These are phyloP conservation scores for Macadamia integrifolia DNA, from an alignment of 164 flowering plant species.

Conservation along the genomic window DNA sequence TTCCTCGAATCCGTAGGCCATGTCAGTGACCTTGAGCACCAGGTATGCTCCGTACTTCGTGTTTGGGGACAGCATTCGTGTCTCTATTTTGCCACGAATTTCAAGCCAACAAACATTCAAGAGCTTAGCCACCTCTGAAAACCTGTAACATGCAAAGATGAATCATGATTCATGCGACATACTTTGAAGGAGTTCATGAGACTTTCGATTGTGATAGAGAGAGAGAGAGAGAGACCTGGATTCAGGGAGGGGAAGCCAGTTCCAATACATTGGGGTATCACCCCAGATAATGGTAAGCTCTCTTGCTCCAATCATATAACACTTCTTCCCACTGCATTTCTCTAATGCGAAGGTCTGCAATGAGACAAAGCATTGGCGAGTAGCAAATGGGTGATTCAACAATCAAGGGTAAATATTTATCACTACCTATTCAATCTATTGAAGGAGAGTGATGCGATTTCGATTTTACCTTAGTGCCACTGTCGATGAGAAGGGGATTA, in stretches of 20 bases:
- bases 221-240: conserved; percentile 26
- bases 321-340: conserved; percentile 48
- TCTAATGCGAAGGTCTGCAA: conserved; percentile 47
- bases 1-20: too few relatives aligned
- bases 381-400: too few relatives aligned
- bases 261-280: conserved; percentile 43
- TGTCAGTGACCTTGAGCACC: too few relatives aligned
- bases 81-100: conserved; percentile 26
- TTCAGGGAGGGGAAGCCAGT: conserved; percentile 25
- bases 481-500: conserved; percentile 23
- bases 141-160: conserved; percentile 17
- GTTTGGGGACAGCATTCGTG: conserved; percentile 19
- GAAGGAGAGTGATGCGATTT: too few relatives aligned
- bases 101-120: conserved; percentile 34
- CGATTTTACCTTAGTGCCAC: conserved; percentile 20
- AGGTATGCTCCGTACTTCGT: conserved; percentile 24
- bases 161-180: too few relatives aligned
- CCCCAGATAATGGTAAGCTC: conserved; percentile 43
- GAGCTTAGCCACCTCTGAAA: conserved; percentile 37
- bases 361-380: too few relatives aligned
- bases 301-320: conserved; percentile 50
- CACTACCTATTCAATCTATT: too few relatives aligned
- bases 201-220: neutral
- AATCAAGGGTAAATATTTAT: too few relatives aligned
- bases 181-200: too few relatives aligned